These are phyloP conservation scores for Bipolaris bicolor DNA, from an alignment of 2,329 filamentous ascomycete species.

Conservation along the genomic window DNA sequence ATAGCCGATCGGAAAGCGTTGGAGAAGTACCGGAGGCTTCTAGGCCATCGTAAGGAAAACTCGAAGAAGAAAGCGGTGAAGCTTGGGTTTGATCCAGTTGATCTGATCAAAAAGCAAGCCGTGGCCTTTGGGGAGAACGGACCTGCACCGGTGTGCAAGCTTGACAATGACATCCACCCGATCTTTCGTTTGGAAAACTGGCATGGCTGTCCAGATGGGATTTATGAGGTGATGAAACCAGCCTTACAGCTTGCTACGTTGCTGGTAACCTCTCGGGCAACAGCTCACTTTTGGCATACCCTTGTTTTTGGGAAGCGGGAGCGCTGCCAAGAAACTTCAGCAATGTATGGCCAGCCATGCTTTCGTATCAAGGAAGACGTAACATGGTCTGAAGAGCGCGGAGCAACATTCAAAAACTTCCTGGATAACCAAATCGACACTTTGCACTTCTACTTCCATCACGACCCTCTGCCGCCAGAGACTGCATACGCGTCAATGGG, in stretches of 20 bases:
- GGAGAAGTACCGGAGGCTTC: slow-evolving; percentile 46
- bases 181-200: slow-evolving; percentile 49
- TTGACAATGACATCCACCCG: slow-evolving; percentile 46
- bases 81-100: slow-evolving; percentile 48
- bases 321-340: slow-evolving; percentile 36
- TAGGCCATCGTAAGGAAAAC: slow-evolving; percentile 44
- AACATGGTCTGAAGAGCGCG: slow-evolving; percentile 41
- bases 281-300: slow-evolving; percentile 49
- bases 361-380: slow-evolving; percentile 47
- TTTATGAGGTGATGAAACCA: slow-evolving; percentile 49
- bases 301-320: slow-evolving; percentile 47
- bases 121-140: slow-evolving; percentile 38
- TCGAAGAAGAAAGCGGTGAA: slow-evolving; percentile 41
- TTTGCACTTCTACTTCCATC: slow-evolving; percentile 49
- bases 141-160: slow-evolving; percentile 31
- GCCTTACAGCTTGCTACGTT: slow-evolving; percentile 44
- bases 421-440: slow-evolving; percentile 43
- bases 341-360: slow-evolving; percentile 41
- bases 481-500: slow-evolving; percentile 49
- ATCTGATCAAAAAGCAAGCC: slow-evolving; percentile 49
- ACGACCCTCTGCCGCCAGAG: slow-evolving; percentile 44
- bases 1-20: slow-evolving; percentile 46
- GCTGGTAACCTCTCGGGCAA: slow-evolving; percentile 45
- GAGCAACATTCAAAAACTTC: slow-evolving; percentile 38
- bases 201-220: slow-evolving; percentile 46